Evolutionary conservation across 768 basidiomycete species (phyloP).

Genomic region (Fistulinella prunicolor): DNA sequence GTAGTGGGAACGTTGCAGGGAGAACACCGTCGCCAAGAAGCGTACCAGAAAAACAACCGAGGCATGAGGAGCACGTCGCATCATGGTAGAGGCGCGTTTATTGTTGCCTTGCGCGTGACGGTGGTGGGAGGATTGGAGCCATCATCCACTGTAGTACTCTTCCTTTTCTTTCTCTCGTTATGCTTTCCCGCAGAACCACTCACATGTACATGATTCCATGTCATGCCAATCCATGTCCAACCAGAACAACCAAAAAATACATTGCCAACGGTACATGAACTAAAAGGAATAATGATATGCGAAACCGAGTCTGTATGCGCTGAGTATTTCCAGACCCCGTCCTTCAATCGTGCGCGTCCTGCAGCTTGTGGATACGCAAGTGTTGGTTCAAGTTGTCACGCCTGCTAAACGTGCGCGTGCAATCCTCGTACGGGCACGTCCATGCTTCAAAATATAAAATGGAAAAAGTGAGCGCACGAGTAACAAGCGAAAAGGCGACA

Average conservation of each 20-base stretch:
- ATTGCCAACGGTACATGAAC: conserved; percentile 13
- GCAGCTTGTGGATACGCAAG: conserved; percentile 52
- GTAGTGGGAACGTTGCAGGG: conserved; percentile 45
- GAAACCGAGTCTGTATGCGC: too few relatives aligned
- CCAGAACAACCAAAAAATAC: not conserved
- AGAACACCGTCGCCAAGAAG: conserved; percentile 91
- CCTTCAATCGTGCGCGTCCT: conserved; percentile 15
- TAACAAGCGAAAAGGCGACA: not conserved
- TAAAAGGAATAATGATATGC: not conserved
- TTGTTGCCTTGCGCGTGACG: too few relatives aligned
- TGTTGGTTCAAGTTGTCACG: conserved; percentile 80
- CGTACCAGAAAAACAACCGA: conserved; percentile 57
- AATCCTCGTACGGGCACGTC: conserved; percentile 54
- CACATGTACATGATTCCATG: conserved; percentile 16
- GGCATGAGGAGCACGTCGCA: too few relatives aligned
- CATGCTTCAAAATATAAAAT: conserved; percentile 28
- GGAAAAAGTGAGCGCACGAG: not conserved
- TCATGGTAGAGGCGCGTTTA: too few relatives aligned
- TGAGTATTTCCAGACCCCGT: too few relatives aligned
- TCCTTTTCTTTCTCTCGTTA: not conserved
- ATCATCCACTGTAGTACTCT: too few relatives aligned
- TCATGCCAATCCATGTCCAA: conserved; percentile 1
- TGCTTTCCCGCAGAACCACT: not conserved
- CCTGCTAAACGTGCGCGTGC: conserved; percentile 69
- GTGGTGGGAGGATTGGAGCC: too few relatives aligned